Percentiles rank a stretch among this genome's conserved stretches.
Evolutionary conservation across 352 stramenopile genomes (phyloP).

Genomic region (Globisporangium orthogonon): DNA sequence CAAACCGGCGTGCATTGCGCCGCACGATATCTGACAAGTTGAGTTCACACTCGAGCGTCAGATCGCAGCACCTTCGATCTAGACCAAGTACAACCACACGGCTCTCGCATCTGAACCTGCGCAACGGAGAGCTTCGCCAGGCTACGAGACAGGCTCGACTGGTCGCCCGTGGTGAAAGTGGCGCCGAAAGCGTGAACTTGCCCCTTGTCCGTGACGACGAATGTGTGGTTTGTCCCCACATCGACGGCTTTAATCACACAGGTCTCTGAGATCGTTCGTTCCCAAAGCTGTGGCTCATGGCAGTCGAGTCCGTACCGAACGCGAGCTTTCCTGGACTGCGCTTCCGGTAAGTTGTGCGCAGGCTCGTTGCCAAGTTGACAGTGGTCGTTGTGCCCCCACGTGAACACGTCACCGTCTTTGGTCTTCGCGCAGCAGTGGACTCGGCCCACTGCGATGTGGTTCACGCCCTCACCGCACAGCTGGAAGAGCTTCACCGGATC

Average conservation of each 20-base stretch:
- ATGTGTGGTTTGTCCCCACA: constrained; percentile 70
- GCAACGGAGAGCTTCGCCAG: constrained; percentile 50
- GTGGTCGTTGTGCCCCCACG: constrained; percentile 82
- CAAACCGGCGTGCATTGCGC: constrained; percentile 66
- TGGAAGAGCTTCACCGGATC: constrained; percentile 54
- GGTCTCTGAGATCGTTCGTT: constrained; percentile 49
- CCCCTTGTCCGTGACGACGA: constrained; percentile 42
- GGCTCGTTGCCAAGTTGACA: constrained; percentile 69
- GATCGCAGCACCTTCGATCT: not conserved
- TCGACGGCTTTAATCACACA: constrained; percentile 49
- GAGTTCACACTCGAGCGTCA: no score
- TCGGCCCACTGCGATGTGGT: constrained; percentile 63
- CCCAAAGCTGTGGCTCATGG: constrained; percentile 58
- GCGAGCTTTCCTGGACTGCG: constrained; percentile 44
- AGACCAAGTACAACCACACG: not conserved
- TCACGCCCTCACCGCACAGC: constrained; percentile 66
- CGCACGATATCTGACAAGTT: constrained; percentile 56
- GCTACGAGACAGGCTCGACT: constrained; percentile 46
- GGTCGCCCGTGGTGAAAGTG: constrained; percentile 53
- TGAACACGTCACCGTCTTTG: constrained; percentile 78
- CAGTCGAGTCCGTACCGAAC: constrained; percentile 57
- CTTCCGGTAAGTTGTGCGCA: constrained; percentile 46
- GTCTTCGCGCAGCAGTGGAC: constrained; percentile 71
- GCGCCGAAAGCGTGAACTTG: constrained; percentile 64
- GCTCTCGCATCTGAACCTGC: constrained; percentile 27